Conservation (phyloP, 2,329 filamentous ascomycete species). For the Calonectria crousiana region DNA sequence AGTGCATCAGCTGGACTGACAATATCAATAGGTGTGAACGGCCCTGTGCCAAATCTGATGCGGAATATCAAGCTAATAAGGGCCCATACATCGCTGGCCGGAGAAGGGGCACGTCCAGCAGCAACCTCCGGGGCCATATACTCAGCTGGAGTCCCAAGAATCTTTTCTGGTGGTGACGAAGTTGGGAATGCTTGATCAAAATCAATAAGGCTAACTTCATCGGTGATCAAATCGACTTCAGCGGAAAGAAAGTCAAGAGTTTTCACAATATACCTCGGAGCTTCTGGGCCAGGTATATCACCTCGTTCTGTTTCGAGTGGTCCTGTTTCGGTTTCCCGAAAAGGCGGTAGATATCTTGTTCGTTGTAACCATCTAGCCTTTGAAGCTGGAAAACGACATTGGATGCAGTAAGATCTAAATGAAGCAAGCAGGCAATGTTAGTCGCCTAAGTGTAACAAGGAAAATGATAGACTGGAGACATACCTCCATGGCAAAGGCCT, state of each 20-base stretch:
- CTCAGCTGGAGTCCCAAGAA: not conserved
- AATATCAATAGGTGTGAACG: constrained; percentile 15
- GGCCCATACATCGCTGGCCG: constrained; percentile 31
- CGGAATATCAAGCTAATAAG: constrained; percentile 21
- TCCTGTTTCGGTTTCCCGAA: not conserved
- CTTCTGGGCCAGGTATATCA: not conserved
- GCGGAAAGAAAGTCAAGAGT: not conserved
- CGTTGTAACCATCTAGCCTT: not conserved
- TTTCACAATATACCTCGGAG: not conserved
- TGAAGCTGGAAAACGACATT: not conserved
- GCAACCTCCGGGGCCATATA: not conserved
- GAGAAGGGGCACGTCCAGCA: not conserved
- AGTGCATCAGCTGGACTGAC: constrained; percentile 21
- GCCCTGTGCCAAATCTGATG: constrained; percentile 16
- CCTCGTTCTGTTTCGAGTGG: not conserved
- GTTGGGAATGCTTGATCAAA: not conserved
- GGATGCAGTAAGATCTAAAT: not conserved
- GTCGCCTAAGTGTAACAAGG: not conserved
- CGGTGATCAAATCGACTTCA: not conserved
- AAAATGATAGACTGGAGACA: not conserved
- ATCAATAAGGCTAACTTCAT: not conserved
- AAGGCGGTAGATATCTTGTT: not conserved
- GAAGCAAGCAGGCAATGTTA: not conserved
- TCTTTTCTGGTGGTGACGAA: not conserved
- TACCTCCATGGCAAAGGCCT: not conserved